Base-by-base conservation (phyloP, 768 basidiomycete species). In the Pleurotus tuber-regium region DNA sequence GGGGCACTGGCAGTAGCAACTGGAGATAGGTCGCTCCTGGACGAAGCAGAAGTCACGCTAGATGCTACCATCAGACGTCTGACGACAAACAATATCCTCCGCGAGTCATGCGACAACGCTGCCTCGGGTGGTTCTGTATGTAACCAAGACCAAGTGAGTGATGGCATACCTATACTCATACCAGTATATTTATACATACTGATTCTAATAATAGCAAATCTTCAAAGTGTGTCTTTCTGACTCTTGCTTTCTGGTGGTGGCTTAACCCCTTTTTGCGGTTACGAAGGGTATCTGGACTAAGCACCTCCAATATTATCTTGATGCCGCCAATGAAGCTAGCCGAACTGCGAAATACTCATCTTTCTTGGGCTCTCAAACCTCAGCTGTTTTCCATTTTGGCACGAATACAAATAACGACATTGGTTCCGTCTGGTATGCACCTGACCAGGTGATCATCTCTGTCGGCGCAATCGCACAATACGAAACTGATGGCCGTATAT, bases 231-330 rank as follows among this genome's bases (percentile, higher is more conserved):
- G 53, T 38, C 16, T 29, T 11, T 14, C n/a, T 31, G 28, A 43
- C 42, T 24, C 11, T 14, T 11, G 26, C 39, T 8, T 33, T 36
- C 11, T 38, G 8, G 23, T 25, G 11, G 16, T 8, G 18, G 21
- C 23, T 30, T 38, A 38, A 11, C n/a, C 16, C 35, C 47, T 29
- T 28, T 18, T 52, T n/a, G n/a, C n/a, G n/a, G n/a, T n/a, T n/a
- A n/a, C n/a, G n/a, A n/a, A 77, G 76, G 77, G 79, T 11, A 53
- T 80, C 14, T 79, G 78, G 76, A 79, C 69, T 12, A 81, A 81
- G 41, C 75, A 78, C 44, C 53, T 80, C 4, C 71, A 74, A 42
- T 79, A 69, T 54, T 79, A 80, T 58, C 66, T 82, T 24, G 77
- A 79, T 54, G 55, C 43, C 41, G 79, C 73, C 26, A 69, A 73